These are phyloP conservation scores for Xylaria flabelliformis DNA, from an alignment of 495 filamentous ascomycete species.

Conservation along the genomic window DNA sequence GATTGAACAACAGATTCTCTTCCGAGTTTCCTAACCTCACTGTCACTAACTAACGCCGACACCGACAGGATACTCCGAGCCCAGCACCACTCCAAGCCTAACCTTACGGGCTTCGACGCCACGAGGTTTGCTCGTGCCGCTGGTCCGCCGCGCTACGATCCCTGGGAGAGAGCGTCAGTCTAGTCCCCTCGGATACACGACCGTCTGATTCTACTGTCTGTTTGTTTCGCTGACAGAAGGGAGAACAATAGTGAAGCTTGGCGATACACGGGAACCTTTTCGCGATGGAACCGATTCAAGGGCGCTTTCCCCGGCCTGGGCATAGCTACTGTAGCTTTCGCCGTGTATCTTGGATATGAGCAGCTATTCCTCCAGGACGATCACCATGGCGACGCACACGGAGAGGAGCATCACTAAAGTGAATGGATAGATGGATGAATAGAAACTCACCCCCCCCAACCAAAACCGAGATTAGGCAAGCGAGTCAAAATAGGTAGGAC, in stretches of 20 bases:
- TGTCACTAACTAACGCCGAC: not conserved
- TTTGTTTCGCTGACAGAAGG: conserved; percentile 1
- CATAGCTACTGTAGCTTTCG: conserved; percentile 89
- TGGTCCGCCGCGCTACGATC: conserved; percentile 74
- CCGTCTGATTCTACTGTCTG: conserved; percentile 11
- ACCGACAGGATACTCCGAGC: conserved; percentile 47
- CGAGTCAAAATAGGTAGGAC: not conserved
- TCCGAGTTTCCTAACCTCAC: not conserved
- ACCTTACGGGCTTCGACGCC: conserved; percentile 86
- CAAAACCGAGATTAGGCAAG: not conserved
- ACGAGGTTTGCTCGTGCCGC: conserved; percentile 72
- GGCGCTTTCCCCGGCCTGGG: conserved; percentile 86
- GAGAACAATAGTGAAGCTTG: conserved; percentile 75
- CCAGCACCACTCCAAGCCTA: conserved; percentile 53
- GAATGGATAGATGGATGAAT: not conserved
- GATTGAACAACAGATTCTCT: not conserved
- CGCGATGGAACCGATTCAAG: conserved; percentile 85
- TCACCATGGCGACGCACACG: conserved; percentile 64
- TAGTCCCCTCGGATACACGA: conserved; percentile 31
- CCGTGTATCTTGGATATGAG: conserved; percentile 87
- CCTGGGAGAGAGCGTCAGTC: conserved; percentile 80
- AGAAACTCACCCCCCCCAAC: not conserved
- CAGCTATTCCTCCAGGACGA: conserved; percentile 82
- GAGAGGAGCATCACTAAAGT: conserved; percentile 46
- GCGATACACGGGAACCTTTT: conserved; percentile 88